These are phyloP conservation scores for Clitopilus passeckerianus DNA, from an alignment of 768 basidiomycete genomes.

Conservation along the genomic window DNA sequence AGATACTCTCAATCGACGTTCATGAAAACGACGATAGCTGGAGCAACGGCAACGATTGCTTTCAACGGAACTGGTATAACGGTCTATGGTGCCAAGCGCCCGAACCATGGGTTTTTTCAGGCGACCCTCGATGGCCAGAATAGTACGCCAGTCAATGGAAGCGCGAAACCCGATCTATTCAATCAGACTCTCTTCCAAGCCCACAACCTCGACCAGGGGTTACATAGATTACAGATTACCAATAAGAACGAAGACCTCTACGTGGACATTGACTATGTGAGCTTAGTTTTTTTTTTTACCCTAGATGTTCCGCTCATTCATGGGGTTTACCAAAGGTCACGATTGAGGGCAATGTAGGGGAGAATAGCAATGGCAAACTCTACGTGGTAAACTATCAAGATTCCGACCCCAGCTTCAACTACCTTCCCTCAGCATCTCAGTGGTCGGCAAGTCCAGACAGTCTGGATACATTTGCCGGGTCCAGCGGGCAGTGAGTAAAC, in stretches of 20 bases:
- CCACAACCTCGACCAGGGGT: conserved; percentile 22
- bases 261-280: conserved; percentile 46
- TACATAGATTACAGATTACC: conserved; percentile 32
- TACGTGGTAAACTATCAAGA: conserved; percentile 25
- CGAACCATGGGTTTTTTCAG: conserved; percentile 39
- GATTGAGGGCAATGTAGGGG: conserved; percentile 18
- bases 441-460: conserved; percentile 28
- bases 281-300: neutral
- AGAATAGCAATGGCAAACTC: conserved; percentile 15
- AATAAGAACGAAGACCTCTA: conserved; percentile 17
- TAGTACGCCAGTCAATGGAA: conserved; percentile 24
- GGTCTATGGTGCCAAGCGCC: conserved; percentile 45
- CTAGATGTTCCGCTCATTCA: neutral
- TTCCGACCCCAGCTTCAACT: conserved; percentile 30
- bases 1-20: conserved; percentile 35
- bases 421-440: conserved; percentile 17
- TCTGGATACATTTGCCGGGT: conserved; percentile 32
- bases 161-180: conserved; percentile 21
- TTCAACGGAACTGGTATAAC: conserved; percentile 49
- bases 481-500: conserved; percentile 34
- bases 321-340: neutral
- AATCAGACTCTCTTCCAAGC: conserved; percentile 34
- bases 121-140: conserved; percentile 33
- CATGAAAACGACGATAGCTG: conserved; percentile 25
- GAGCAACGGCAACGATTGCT: conserved; percentile 29